Base-by-base conservation (phyloP, 2,329 filamentous ascomycete species). In the Hypoxylon sp. region DNA sequence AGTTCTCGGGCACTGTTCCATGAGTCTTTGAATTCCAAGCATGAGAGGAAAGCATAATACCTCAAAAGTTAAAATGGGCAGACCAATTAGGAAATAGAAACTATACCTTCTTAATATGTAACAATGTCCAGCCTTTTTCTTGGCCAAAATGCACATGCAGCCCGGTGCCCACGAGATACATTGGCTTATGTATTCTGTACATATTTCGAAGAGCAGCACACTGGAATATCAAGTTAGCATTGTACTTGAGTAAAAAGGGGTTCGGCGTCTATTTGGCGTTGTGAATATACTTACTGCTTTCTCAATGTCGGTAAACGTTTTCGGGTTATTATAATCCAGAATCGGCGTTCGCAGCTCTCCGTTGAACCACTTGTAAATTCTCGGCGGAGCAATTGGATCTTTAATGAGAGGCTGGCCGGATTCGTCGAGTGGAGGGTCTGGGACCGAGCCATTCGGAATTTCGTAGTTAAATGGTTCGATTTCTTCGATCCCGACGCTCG, bases 91-190 rank as follows among this genome's bases (percentile, higher is more conserved):
- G 5, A 46, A 21, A n/a, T 5, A 29, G 14, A 27, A 47, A 41
- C 12, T 48, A 55, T 52, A 68, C 65, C 55, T 69, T 72, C 54
- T 74, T 74, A 16, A 74, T 56, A 21, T 70, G 59, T 5, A 71
- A 37, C 11, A 74, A 39, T 2, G 52, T 70, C 62, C 65, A 74
- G 5, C 70, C 70, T 0, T 19, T 47, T 43, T 71, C 64, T 27
- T 71, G 67, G 2, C 72, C 72, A 11, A 73, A 53, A 16, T 74
- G 70, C 5, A 74, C 23, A 16, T 74, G 72, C 1, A 74, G 23
- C 1, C 71, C 72, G 1, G 25, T 46, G 0, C 5, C 3, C 2
- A 63, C 12, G 0, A 1, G 0, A 0, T 8, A 1, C 45, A 64
- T 57, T 0, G 73, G 73, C 53, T 73, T 73, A 25, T 74, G 72